Conservation (phyloP, 1,284 basidiomycete species). For the Amylostereum areolatum region DNA sequence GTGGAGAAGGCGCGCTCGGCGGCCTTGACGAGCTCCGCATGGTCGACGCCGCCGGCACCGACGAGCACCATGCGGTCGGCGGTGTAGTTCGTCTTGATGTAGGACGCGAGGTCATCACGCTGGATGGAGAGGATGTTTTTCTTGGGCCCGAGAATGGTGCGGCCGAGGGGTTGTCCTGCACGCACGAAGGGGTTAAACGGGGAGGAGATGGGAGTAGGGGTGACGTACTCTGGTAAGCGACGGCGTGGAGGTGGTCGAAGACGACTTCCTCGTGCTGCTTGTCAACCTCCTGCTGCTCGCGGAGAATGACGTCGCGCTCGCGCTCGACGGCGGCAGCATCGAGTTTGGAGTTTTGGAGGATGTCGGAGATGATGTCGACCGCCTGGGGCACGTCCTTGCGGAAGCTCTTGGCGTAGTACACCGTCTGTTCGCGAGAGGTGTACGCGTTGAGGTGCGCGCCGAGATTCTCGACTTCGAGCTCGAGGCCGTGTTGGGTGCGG, state of each 20-base stretch:
- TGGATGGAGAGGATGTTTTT: conserved; percentile 95
- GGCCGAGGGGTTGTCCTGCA: conserved; percentile 86
- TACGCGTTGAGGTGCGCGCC: conserved; percentile 98
- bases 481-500: conserved; percentile 87
- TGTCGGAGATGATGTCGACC: conserved; percentile 98
- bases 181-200: background rate
- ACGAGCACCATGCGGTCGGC: conserved; percentile 99
- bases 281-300: conserved; percentile 99
- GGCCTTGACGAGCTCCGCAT: conserved; percentile 89
- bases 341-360: conserved; percentile 96
- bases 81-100: conserved; percentile 98
- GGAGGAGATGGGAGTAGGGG: conserved; percentile 7
- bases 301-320: conserved; percentile 94
- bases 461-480: conserved; percentile 97
- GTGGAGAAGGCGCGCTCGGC: conserved; percentile 91
- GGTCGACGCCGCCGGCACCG: conserved; percentile 93
- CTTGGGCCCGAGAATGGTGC: conserved; percentile 97
- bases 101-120: conserved; percentile 83
- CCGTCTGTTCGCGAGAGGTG: conserved; percentile 98
- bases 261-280: conserved; percentile 99
- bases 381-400: conserved; percentile 89
- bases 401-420: conserved; percentile 99
- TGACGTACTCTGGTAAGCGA: conserved; percentile 86
- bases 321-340: conserved; percentile 88
- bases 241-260: conserved; percentile 95